Evolutionary conservation across 352 stramenopile species (phyloP).

Genomic region (Pythium aquatile): DNA sequence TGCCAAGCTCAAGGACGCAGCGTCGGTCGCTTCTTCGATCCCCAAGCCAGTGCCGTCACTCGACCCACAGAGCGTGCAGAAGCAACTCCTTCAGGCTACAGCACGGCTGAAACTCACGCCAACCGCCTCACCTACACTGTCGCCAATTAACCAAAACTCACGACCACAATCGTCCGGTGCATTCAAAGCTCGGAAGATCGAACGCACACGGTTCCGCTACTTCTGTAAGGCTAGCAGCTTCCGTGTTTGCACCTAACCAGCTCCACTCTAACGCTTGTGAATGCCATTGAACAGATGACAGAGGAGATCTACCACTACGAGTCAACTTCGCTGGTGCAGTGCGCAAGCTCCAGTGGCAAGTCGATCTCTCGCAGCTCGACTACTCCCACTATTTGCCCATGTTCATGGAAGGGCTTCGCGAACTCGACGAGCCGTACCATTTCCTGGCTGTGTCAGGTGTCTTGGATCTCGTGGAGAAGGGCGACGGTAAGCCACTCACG

Average conservation of each 20-base stretch:
- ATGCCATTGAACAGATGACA: slow-evolving; percentile 60
- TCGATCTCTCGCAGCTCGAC: slow-evolving; percentile 69
- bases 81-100: slow-evolving; percentile 26
- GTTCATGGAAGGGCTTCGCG: slow-evolving; percentile 92
- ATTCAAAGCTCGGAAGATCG: slow-evolving; percentile 66
- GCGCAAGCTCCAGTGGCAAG: slow-evolving; percentile 72
- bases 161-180: slow-evolving; percentile 51
- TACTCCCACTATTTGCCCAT: slow-evolving; percentile 88
- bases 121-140: neutral
- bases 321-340: slow-evolving; percentile 76
- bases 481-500: slow-evolving; percentile 56
- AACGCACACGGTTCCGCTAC: slow-evolving; percentile 77
- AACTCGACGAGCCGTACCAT: slow-evolving; percentile 80
- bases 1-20: slow-evolving; percentile 32
- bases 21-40: slow-evolving; percentile 27
- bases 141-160: slow-evolving; percentile 7
- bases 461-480: slow-evolving; percentile 81
- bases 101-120: slow-evolving; percentile 11
- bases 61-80: slow-evolving; percentile 30
- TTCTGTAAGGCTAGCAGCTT: slow-evolving; percentile 62
- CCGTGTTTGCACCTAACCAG: too few relatives aligned
- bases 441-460: slow-evolving; percentile 80
- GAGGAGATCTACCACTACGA: slow-evolving; percentile 65
- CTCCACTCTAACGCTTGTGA: too few relatives aligned
- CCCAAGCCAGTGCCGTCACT: slow-evolving; percentile 28